Evolutionary conservation across 768 basidiomycete genomes (phyloP), one percentile per base, ranked within the genome.

Genomic region (Lactarius vividus): DNA sequence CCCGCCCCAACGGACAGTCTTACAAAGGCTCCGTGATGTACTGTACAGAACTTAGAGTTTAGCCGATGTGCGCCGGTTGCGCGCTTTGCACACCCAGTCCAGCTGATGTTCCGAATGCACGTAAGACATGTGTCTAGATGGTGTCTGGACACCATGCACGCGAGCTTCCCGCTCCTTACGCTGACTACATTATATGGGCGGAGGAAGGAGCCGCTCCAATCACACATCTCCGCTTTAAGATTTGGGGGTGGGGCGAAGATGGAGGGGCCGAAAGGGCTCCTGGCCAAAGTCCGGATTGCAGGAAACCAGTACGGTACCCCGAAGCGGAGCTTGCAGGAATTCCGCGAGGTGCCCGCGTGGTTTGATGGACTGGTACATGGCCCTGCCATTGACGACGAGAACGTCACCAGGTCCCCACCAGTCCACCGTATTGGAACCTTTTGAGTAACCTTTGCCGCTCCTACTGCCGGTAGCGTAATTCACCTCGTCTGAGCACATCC

Each of bases 311-410:
- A 52, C 23, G 55, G 31, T 16, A n/a, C 40, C 6, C 59, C 61
- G 57, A 63, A 67, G 66, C 66, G 66, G 66, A 67, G 66, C 66
- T 67, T 63, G 42, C 57, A 44, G n/a, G n/a, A 63, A 54, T 67
- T 63, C 66, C 66, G 66, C 66, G 66, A 53, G 42, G 15, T 39
- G 57, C 62, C 66, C 66, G 66, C 66, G 66, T 67, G 57, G 58
- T 62, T 56, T 59, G 62, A 67, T 67, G 57, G 56, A 57, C n/a
- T 44, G 20, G 13, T 46, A 29, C 64, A 65, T 53, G 56, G 64
- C 54, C 64, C 26, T 26, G 44, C 5, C 26, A 7, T 44, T 44
- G 61, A 66, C 46, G 18, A 29, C 20, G 60, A 57, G 44, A 18
- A 66, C 65, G 65, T 66, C 65, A 66, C 65, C 23, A 57, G 26